Evolutionary conservation across 108 stramenopile genomes (phyloP).

Genomic region (Schizochytrium sp.): DNA sequence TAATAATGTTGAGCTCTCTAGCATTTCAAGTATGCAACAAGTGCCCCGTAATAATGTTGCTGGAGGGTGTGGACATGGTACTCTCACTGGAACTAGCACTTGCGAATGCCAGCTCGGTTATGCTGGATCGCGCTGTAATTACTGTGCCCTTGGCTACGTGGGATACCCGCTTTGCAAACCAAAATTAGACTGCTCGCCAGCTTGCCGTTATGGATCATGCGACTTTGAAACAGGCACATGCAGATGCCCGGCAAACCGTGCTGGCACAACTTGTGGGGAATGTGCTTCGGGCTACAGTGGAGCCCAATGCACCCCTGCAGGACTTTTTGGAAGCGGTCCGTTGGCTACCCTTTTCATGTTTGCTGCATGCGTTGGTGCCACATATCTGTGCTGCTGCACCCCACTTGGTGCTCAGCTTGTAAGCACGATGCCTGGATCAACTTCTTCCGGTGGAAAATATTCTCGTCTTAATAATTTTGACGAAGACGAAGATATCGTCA

Average conservation of each 20-base stretch:
- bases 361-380: conserved; percentile 2
- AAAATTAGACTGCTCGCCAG: background rate
- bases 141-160: conserved; percentile 44
- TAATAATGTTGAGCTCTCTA: background rate
- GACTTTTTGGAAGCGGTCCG: background rate
- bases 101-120: conserved; percentile 24
- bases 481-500: conserved; percentile 27
- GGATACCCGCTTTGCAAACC: conserved; percentile 40
- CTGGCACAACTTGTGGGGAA: background rate
- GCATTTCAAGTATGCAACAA: background rate
- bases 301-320: background rate
- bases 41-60: background rate
- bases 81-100: background rate
- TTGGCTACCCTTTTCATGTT: conserved; percentile 39
- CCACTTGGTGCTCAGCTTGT: conserved; percentile 51
- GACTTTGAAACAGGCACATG: conserved; percentile 29
- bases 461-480: conserved; percentile 29
- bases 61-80: conserved; percentile 47
- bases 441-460: conserved; percentile 13
- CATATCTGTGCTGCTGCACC: conserved; percentile 47
- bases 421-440: background rate
- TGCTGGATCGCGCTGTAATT: conserved; percentile 33
- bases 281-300: conserved; percentile 39
- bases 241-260: conserved; percentile 38
- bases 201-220: conserved; percentile 38